These are phyloP conservation scores for Tuber melanosporum DNA, from an alignment of 495 filamentous ascomycete species.

Conservation along the genomic window DNA sequence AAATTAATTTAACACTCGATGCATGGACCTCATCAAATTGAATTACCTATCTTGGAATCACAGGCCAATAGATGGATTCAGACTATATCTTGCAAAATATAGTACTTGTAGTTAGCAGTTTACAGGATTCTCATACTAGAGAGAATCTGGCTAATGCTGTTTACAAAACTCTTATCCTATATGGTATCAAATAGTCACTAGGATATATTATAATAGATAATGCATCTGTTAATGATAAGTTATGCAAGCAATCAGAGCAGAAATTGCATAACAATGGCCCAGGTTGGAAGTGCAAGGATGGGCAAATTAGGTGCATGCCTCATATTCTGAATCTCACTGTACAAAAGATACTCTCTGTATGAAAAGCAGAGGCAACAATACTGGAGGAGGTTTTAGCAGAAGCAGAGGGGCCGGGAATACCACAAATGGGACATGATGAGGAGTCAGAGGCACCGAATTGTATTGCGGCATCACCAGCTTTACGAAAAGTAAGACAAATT, in stretches of 20 bases:
- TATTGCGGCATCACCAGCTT: not conserved
- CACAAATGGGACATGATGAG: too few relatives aligned
- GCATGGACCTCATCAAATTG: too few relatives aligned
- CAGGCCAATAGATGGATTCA: too few relatives aligned
- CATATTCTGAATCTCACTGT: conserved; percentile 16
- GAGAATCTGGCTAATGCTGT: conserved; percentile 11
- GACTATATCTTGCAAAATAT: conserved; percentile 6
- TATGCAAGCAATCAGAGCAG: not conserved
- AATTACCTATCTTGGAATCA: too few relatives aligned
- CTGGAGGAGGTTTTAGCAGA: conserved; percentile 4
- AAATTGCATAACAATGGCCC: not conserved
- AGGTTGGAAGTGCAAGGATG: conserved; percentile 10
- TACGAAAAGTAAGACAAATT: conserved; percentile 11
- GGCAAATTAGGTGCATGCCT: conserved; percentile 14
- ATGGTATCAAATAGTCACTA: conserved; percentile 6
- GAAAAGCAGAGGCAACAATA: conserved; percentile 3
- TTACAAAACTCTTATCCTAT: not conserved
- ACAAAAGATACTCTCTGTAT: conserved; percentile 8
- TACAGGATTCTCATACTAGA: conserved; percentile 14
- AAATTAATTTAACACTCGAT: too few relatives aligned
- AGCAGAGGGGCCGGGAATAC: not conserved
- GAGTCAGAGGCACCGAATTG: not conserved
- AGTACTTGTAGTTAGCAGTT: conserved; percentile 4
- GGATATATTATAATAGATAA: conserved; percentile 19
- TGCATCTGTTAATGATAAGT: conserved; percentile 7